Evolutionary conservation across 2,329 filamentous ascomycete species (phyloP).

Genomic region (Waltergamsia citrina): DNA sequence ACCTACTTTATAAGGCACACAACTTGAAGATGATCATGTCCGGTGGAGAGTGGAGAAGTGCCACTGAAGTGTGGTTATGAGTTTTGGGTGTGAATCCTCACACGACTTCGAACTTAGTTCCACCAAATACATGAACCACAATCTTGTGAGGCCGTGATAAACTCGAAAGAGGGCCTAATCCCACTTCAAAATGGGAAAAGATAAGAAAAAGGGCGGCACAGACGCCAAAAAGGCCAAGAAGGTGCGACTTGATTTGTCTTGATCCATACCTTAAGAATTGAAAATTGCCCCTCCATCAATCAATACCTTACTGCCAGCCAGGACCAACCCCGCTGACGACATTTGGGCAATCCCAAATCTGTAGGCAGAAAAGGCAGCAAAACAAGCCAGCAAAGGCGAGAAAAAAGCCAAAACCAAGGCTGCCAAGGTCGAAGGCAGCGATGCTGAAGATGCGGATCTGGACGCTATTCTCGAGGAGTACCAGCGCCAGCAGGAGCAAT

Average conservation of each 20-base stretch:
- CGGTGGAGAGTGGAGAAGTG: no score
- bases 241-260: no score
- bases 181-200: constrained; percentile 34
- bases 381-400: constrained; percentile 83
- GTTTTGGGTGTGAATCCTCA: no score
- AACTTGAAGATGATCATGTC: no score
- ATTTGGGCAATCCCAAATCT: constrained; percentile 3
- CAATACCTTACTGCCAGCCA: no score
- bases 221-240: constrained; percentile 43
- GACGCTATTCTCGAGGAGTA: constrained; percentile 92
- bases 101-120: no score
- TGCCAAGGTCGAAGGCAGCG: constrained; percentile 69
- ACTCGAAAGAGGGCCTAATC: no score
- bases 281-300: constrained; percentile 9
- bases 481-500: constrained; percentile 84
- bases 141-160: no score
- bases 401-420: constrained; percentile 69
- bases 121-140: no score
- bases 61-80: no score
- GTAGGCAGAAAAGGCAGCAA: constrained; percentile 56
- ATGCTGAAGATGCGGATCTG: constrained; percentile 86
- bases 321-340: constrained; percentile 1
- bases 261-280: no score
- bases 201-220: constrained; percentile 35
- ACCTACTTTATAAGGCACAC: no score